These are phyloP conservation scores for Vairimorpha ceranae DNA, from an alignment of 371 early-diverging fungal genomes.

Conservation along the genomic window DNA sequence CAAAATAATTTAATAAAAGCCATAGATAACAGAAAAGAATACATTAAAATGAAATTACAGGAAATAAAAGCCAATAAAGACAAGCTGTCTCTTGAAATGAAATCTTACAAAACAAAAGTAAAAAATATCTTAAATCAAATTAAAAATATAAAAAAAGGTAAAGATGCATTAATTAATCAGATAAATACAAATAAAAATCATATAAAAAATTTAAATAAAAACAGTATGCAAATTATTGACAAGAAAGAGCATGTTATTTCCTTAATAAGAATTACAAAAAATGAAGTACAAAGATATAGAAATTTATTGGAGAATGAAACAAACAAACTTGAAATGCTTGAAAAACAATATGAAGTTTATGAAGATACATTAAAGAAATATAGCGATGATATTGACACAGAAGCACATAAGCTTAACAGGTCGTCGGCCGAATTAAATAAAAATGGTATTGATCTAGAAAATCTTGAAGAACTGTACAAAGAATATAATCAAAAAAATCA, in stretches of 20 bases:
- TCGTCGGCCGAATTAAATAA: not conserved
- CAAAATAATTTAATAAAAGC: not conserved
- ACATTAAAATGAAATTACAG: not conserved
- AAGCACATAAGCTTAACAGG: slow-evolving; percentile 2
- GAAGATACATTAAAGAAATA: slow-evolving; percentile 34
- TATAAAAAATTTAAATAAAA: slow-evolving; percentile 23
- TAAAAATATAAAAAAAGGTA: slow-evolving; percentile 10
- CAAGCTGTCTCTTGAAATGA: not conserved
- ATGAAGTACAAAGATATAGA: slow-evolving; percentile 28
- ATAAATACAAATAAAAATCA: slow-evolving; percentile 21
- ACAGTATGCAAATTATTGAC: slow-evolving; percentile 17
- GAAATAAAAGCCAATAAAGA: slow-evolving; percentile 9
- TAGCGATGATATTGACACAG: slow-evolving; percentile 20
- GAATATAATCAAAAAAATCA: slow-evolving; percentile 19
- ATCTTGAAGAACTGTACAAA: slow-evolving; percentile 15
- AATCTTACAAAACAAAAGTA: not conserved
- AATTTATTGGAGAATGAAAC: slow-evolving; percentile 30
- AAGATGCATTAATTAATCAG: not conserved
- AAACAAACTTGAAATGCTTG: slow-evolving; percentile 19
- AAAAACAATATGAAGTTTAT: slow-evolving; percentile 36
- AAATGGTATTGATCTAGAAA: slow-evolving; percentile 10
- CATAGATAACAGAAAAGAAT: slow-evolving; percentile 8
- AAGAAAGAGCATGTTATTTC: slow-evolving; percentile 7
- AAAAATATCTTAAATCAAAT: not conserved
- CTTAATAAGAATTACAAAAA: slow-evolving; percentile 22